These are phyloP conservation scores for Knoxdaviesia proteae DNA, from an alignment of 2,329 filamentous ascomycete genomes.

Conservation along the genomic window DNA sequence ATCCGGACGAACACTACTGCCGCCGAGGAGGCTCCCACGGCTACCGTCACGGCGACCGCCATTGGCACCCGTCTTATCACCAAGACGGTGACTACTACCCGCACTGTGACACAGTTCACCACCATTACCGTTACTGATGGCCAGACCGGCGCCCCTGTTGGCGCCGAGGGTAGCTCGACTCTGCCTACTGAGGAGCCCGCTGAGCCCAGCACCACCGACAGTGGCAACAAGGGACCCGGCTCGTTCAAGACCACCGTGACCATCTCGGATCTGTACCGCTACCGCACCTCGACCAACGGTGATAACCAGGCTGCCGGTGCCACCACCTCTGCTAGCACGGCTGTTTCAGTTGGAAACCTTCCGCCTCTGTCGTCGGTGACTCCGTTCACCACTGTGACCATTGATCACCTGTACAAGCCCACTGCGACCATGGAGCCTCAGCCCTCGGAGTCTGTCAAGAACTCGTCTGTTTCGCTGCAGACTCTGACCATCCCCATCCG, in stretches of 20 bases:
- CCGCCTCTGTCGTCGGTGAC: too few relatives aligned
- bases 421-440: too few relatives aligned
- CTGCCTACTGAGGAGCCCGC: background rate
- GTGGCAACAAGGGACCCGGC: too few relatives aligned
- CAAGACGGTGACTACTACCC: slow-evolving; percentile 1
- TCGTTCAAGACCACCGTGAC: too few relatives aligned
- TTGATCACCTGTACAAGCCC: background rate
- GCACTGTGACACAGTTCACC: slow-evolving; percentile 1
- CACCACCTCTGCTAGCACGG: too few relatives aligned
- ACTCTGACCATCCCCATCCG: too few relatives aligned
- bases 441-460: too few relatives aligned
- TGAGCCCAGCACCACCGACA: slow-evolving; percentile 2
- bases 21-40: background rate
- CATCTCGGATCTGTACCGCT: too few relatives aligned
- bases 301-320: too few relatives aligned
- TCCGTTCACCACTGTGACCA: slow-evolving; percentile 2
- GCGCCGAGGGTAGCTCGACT: slow-evolving; percentile 2
- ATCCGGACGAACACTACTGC: background rate
- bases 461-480: too few relatives aligned
- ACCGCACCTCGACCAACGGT: too few relatives aligned
- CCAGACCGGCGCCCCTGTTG: background rate
- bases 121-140: background rate
- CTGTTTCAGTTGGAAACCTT: too few relatives aligned
- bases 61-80: slow-evolving; percentile 4
- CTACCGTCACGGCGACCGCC: background rate